Evolutionary conservation across 495 filamentous ascomycete genomes (phyloP), one percentile per base, ranked within the genome.

Genomic region (Aspergillus nidulans): DNA sequence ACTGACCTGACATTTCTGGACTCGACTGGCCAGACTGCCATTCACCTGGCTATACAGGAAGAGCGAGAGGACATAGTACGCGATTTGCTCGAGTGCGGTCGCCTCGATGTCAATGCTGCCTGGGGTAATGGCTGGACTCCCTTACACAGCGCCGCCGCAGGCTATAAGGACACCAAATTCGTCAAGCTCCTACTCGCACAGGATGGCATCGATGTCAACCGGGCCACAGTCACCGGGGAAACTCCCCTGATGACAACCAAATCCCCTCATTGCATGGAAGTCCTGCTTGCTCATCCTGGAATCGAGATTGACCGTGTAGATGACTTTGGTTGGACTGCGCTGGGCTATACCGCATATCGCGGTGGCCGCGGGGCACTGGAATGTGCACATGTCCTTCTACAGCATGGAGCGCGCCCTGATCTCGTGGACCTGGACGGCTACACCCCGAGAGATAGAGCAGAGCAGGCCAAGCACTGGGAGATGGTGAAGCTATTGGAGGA

Each of bases 371-470:
- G 41, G 41, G 41, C 9, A 9, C 19, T 44, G 41, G 20, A 42
- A 12, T 42, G 39, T 42, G 39, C 39, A 42, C 39, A 42, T 16
- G 39, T 42, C 16, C 39, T 42, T 42, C 13, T 42, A 19, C 39
- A 9, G 39, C 39, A 42, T 42, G 39, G 39, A 20, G 39, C 39
- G 39, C 39, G 39, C 16, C 39, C 39, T 8, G 39, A 18, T 7
- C 39, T 2, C 6, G 39, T 42, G 39, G 39, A 42, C 20, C 20
- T 42, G 39, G 39, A 42, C 39, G 39, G 39, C n/a, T 42, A 42
- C 39, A 42, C 39, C 39, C 39, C 39, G 39, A 42, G 39, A 42
- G 39, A 42, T 42, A 42, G 39, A 42, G 39, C 39, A 16, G 39
- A 42, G 39, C 39, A 42, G 20, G 39, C 39, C 20, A 42, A 42